phyloP scores from a whole-genome alignment of 441 rosid genomes.

The Pelargonium exstipulatum region DNA sequence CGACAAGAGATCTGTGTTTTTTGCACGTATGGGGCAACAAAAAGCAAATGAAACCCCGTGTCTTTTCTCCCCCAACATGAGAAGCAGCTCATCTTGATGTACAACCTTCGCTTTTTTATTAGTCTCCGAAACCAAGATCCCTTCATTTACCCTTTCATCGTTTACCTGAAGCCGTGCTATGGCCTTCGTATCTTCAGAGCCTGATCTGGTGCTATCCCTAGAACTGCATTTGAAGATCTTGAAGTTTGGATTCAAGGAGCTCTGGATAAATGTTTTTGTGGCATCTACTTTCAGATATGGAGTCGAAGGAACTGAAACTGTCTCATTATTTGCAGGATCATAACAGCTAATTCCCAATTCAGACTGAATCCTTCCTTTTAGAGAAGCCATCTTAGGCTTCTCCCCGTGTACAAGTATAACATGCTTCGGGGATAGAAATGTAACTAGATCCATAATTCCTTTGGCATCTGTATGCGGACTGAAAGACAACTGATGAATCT shows the following conservation, averaged over 20 bases:
- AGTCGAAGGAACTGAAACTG: constrained; percentile 58
- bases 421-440: constrained; percentile 71
- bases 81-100: constrained; percentile 69
- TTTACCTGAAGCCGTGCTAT: constrained; percentile 33
- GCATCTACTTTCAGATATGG: constrained; percentile 51
- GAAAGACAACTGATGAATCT: constrained; percentile 93
- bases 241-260: constrained; percentile 66
- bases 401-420: constrained; percentile 90
- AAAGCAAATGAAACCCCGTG: constrained; percentile 47
- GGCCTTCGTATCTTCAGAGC: constrained; percentile 16
- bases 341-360: constrained; percentile 66
- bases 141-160: constrained; percentile 60
- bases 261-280: constrained; percentile 51
- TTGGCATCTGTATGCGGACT: constrained; percentile 92
- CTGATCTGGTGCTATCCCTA: constrained; percentile 28
- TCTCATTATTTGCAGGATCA: constrained; percentile 67
- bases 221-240: constrained; percentile 33
- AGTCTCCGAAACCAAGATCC: constrained; percentile 50
- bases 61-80: constrained; percentile 40
- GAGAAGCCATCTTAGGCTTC: constrained; percentile 73
- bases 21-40: constrained; percentile 43
- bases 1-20: constrained; percentile 16
- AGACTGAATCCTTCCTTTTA: constrained; percentile 58
- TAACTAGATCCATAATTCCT: constrained; percentile 86
- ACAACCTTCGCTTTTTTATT: constrained; percentile 52